Evolutionary conservation across 2,329 filamentous ascomycete species (phyloP).

Genomic region (Trichoderma sp.): DNA sequence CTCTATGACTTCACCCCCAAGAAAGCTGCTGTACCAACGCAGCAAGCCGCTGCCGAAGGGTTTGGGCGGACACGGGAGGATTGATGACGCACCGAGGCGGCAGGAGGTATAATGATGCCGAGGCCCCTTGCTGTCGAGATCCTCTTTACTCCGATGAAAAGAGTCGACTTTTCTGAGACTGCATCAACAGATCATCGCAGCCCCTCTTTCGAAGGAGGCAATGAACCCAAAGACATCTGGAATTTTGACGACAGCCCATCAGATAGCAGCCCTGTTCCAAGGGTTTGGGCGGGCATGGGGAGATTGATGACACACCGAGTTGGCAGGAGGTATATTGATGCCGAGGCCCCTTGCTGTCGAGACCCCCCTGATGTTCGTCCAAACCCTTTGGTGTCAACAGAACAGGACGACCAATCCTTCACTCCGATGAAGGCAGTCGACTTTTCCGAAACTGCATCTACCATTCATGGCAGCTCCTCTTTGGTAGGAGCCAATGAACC

Average conservation of each 20-base stretch:
- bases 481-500: slow-evolving; percentile 12
- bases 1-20: no score
- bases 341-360: neutral
- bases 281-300: no score
- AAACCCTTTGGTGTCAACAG: neutral
- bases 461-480: slow-evolving; percentile 33
- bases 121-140: no score
- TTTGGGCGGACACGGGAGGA: no score
- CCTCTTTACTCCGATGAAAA: neutral
- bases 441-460: slow-evolving; percentile 38
- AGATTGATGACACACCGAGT: neutral
- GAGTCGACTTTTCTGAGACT: slow-evolving; percentile 36
- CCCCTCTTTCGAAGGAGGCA: slow-evolving; percentile 26
- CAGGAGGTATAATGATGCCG: no score
- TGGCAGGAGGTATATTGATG: neutral
- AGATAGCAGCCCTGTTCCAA: slow-evolving; percentile 2
- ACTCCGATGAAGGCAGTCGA: slow-evolving; percentile 24
- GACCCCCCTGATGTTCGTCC: neutral
- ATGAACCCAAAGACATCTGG: slow-evolving; percentile 22
- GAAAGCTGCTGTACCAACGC: no score
- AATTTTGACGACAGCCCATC: slow-evolving; percentile 21
- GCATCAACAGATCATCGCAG: slow-evolving; percentile 34
- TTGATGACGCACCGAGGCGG: no score
- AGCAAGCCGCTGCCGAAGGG: neutral
- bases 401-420: neutral